Evolutionary conservation across 164 flowering plant species (phyloP), one percentile per base, ranked within the genome.

Genomic region (Pachysandra terminalis): DNA sequence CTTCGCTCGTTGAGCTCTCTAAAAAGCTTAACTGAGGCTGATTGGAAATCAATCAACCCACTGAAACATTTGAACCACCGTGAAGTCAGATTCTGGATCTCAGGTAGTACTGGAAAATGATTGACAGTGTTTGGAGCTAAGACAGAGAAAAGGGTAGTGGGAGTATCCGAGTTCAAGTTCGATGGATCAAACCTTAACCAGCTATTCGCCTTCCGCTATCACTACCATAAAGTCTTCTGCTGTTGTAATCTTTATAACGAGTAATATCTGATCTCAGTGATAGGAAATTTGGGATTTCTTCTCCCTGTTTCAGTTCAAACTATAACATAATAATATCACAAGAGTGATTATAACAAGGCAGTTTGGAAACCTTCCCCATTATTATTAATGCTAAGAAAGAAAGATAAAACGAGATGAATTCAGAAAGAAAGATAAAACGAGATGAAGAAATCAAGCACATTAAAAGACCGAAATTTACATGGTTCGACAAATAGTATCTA

Each of bases 191-290:
- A 88, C 71, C 76, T 78, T 40, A 56, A 17, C 53, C 90, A 87
- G 77, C 83, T 87, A 19, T 87, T 87, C 41, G 89, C 92, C 51
- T 86, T 87, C 59, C 79, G 86, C 19, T 83, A 83, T 69, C 90
- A 84, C 70, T 84, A 83, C 75, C 88, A 83, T 55, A 79, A 78
- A 15, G 80, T 87, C 22, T 85, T 87, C 65, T 85, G 87, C 63
- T 82, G 86, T 37, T 84, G 88, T 59, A 75, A 77, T 48, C 64
- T 73, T 61, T 73, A 78, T 71, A 85, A 81, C 52, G 70, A 81
- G 40, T 82, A 66, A 66, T 6, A 41, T 19, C 5, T 61, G 4
- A 19, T n/a, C n/a, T n/a, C n/a, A n/a, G n/a, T n/a, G n/a, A n/a
- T n/a, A n/a, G n/a, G n/a, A n/a, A n/a, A n/a, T n/a, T n/a, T n/a